These are phyloP conservation scores for Orbilia oligospora DNA, from an alignment of 2,329 filamentous ascomycete genomes.

Conservation along the genomic window DNA sequence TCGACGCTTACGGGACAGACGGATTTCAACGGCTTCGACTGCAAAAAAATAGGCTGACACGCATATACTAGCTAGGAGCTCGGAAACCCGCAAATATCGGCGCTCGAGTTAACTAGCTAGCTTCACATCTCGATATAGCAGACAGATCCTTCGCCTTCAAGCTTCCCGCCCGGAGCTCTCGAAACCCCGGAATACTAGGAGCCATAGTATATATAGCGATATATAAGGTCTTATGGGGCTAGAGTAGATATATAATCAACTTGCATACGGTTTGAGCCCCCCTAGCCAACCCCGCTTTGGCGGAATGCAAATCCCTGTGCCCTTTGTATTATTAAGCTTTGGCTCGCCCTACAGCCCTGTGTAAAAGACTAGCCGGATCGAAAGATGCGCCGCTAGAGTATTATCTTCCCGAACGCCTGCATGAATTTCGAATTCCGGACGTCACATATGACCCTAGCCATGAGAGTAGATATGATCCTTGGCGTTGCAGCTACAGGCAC, in stretches of 20 bases:
- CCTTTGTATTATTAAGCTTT: conserved; percentile 21
- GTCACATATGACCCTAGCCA: neutral
- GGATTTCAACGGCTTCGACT: conserved; percentile 14
- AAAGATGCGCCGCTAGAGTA: neutral
- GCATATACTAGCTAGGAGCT: neutral
- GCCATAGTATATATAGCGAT: conserved; percentile 9
- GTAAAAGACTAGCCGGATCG: conserved; percentile 5
- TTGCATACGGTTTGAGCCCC: conserved; percentile 25
- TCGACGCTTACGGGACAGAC: neutral
- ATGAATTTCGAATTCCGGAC: neutral
- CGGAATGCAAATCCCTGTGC: neutral
- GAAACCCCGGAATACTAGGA: neutral
- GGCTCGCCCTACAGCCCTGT: conserved; percentile 28
- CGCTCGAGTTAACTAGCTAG: neutral
- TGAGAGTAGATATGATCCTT: too few species aligned
- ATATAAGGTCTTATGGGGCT: neutral
- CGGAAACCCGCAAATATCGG: conserved; percentile 3
- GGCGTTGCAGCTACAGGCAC: neutral
- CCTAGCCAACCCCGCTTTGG: conserved; percentile 1
- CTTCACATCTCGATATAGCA: conserved; percentile 12
- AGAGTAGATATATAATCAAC: conserved; percentile 13
- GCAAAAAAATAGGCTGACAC: conserved; percentile 13
- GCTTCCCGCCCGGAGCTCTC: conserved; percentile 20
- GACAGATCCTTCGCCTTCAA: conserved; percentile 27
- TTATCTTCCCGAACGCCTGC: neutral